Conservation (phyloP, 371 early-diverging fungal genomes). For the Mucor velutinosus region DNA sequence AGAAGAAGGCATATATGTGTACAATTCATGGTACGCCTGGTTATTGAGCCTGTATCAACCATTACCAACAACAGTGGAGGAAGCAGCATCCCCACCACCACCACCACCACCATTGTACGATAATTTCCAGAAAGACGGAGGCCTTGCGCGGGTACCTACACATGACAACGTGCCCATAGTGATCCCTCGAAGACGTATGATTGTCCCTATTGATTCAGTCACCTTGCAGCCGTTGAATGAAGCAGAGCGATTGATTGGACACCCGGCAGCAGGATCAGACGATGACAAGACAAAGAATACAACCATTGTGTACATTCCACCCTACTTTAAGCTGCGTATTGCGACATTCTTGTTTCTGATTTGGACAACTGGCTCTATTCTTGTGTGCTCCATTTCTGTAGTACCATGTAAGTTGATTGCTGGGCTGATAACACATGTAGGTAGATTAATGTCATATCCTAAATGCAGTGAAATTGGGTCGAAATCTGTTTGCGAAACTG, state of each 20-base stretch:
- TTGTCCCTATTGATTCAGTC: constrained; percentile 63
- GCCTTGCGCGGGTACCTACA: constrained; percentile 62
- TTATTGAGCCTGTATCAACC: constrained; percentile 2
- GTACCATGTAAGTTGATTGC: constrained; percentile 48
- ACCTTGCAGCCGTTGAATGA: constrained; percentile 54
- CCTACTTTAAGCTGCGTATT: constrained; percentile 49
- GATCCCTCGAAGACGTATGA: constrained; percentile 55
- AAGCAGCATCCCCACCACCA: constrained; percentile 31
- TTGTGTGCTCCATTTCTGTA: constrained; percentile 45
- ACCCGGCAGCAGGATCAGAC: constrained; percentile 48
- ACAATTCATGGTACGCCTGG: neutral
- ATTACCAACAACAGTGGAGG: neutral
- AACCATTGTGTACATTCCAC: constrained; percentile 63
- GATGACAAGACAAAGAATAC: constrained; percentile 39
- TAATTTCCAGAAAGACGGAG: constrained; percentile 50
- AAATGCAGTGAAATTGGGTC: constrained; percentile 48
- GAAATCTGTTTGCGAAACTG: constrained; percentile 37
- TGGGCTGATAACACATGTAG: neutral
- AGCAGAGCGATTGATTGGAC: constrained; percentile 46
- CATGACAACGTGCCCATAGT: constrained; percentile 62
- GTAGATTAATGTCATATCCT: neutral
- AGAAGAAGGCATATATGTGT: constrained; percentile 54
- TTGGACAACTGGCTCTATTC: constrained; percentile 52
- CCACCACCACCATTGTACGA: constrained; percentile 31
- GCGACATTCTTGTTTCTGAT: constrained; percentile 48